Base-by-base conservation (phyloP, 192 early-diverging fungal species). In the Coemansia sp. region DNA sequence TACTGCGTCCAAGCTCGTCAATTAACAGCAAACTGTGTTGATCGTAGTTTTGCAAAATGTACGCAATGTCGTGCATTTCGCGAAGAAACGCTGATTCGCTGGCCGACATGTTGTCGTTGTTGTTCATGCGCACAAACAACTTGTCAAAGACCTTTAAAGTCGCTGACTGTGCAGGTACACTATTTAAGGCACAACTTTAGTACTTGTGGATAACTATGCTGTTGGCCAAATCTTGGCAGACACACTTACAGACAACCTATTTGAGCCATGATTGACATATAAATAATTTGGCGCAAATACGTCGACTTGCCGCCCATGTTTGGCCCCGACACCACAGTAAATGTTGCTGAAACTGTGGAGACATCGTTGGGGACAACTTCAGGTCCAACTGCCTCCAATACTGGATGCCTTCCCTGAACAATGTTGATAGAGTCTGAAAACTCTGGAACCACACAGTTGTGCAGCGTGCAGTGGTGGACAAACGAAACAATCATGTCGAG, bases 301-400 rank as follows among this genome's bases (percentile, higher is more conserved):
- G 93, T 94, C 11, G 88, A 87, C 69, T 95, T 94, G 20, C 94
- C 93, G 34, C 89, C 88, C 94, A 94, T 95, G 66, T 97, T 97
- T 6, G 94, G 91, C 0, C 95, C 95, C 10, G 91, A 93, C 5
- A 96, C 86, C 12, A 94, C 74, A 28, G 90, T 93, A 61, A 95
- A 84, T 15, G 82, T 86, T 0, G 75, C 76, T 4, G 68, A 66
- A 14, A 71, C 66, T 5, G 89, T 87, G 57, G 75, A 86, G 7
- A 85, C 73, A 59, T 91, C 89, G 61, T 97, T 97, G 7, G 90
- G 74, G 4, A 73, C 72, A 1, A 94, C 83, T 60, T 87, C 89
- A 15, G 61, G 37, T 6, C 72, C 69, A 25, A 85, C 20, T 20
- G 66, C 66, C 67, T 93, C 90, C 14, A 87, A 62, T 8, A 94